Evolutionary conservation across 352 stramenopile genomes (phyloP).

Genomic region (Globisporangium okanoganense): DNA sequence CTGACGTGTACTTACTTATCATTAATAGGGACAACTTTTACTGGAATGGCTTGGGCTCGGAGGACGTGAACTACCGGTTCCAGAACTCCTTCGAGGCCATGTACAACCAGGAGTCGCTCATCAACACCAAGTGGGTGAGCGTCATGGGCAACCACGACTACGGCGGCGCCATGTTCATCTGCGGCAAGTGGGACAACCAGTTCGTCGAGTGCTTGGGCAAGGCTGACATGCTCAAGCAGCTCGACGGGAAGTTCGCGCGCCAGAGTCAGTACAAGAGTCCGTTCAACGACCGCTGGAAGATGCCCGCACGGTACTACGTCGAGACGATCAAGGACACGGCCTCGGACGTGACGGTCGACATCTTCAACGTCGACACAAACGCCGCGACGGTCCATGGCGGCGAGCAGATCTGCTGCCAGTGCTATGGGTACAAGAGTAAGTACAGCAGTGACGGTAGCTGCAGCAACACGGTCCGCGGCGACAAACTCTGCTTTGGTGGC

Average conservation of each 20-base stretch:
- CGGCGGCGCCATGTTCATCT: slow-evolving; percentile 74
- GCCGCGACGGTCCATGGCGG: slow-evolving; percentile 52
- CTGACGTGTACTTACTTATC: neutral
- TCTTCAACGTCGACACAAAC: slow-evolving; percentile 73
- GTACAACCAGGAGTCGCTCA: slow-evolving; percentile 45
- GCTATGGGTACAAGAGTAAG: slow-evolving; percentile 66
- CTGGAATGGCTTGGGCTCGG: slow-evolving; percentile 64
- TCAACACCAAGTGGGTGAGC: slow-evolving; percentile 67
- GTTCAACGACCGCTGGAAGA: slow-evolving; percentile 64
- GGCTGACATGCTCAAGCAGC: slow-evolving; percentile 54
- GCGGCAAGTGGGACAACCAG: slow-evolving; percentile 57
- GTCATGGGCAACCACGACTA: slow-evolving; percentile 71
- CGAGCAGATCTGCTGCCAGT: slow-evolving; percentile 75
- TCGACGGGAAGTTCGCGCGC: slow-evolving; percentile 62
- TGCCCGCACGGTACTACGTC: slow-evolving; percentile 62
- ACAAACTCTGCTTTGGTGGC: slow-evolving; percentile 45
- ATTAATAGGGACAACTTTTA: slow-evolving; percentile 56
- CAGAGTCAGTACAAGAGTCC: slow-evolving; percentile 60
- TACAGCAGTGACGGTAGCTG: slow-evolving; percentile 38
- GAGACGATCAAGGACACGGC: slow-evolving; percentile 31
- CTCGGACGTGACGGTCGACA: slow-evolving; percentile 46
- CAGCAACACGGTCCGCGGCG: slow-evolving; percentile 40
- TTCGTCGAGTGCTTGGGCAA: slow-evolving; percentile 57
- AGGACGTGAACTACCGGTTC: slow-evolving; percentile 65
- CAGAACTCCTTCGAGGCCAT: slow-evolving; percentile 60